A percentile compares a stretch with the other conserved stretches of the same genome.
phyloP scores from a whole-genome alignment of 108 stramenopile genomes.

The Chaetoceros tenuissimus region DNA sequence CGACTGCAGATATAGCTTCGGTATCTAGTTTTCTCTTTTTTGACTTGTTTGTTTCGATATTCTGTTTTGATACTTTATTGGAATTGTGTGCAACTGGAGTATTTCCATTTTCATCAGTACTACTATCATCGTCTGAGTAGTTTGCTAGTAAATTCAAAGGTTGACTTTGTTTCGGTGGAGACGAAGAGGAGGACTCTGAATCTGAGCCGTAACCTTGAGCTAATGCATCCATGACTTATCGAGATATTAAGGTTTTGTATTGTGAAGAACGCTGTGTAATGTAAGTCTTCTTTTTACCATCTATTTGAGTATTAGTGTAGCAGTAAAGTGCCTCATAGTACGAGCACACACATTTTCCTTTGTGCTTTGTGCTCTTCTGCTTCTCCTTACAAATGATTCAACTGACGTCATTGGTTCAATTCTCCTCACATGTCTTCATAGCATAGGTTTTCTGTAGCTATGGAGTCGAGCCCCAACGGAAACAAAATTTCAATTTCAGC shows the following conservation, averaged over 20 bases:
- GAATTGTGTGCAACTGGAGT: no score
- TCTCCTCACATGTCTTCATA: no score
- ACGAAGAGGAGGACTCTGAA: slow-evolving; percentile 4
- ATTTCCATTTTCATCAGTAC: background rate
- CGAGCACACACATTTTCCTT: no score
- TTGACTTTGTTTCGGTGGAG: background rate
- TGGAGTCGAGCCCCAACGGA: background rate
- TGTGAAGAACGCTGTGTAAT: no score
- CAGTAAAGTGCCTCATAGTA: no score
- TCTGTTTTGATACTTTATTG: background rate
- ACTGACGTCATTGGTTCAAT: no score
- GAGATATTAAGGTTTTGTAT: no score
- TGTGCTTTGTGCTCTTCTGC: no score
- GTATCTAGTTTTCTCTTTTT: background rate
- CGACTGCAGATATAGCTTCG: background rate
- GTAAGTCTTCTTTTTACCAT: no score
- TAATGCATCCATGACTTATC: background rate
- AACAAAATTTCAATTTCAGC: background rate
- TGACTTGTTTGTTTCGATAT: background rate
- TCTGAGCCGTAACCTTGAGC: slow-evolving; percentile 1
- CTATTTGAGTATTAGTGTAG: no score
- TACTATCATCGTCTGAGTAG: slow-evolving; percentile 8
- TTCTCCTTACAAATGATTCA: no score
- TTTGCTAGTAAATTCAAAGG: slow-evolving; percentile 6
- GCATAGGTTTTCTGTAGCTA: no score